A percentile compares a stretch with the other conserved stretches of the same genome.
Conservation (phyloP, 140 eudicot genomes). For the Anethum foeniculum region DNA sequence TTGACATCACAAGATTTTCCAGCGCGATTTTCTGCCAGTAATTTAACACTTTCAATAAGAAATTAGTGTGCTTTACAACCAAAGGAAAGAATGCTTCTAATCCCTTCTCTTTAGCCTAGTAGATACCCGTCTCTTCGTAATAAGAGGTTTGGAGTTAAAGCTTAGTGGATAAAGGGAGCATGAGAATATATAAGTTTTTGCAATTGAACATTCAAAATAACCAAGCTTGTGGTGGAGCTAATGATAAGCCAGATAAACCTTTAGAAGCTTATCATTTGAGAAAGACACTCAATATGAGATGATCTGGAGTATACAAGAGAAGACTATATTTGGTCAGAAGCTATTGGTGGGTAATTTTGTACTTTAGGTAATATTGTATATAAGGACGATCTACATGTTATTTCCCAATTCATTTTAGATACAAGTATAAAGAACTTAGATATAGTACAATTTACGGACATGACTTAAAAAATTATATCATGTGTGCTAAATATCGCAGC, state of each 20-base stretch:
- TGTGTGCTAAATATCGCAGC: not conserved
- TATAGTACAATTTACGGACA: not conserved
- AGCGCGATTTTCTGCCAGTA: constrained; percentile 71
- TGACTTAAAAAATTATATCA: not conserved
- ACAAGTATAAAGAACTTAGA: not conserved
- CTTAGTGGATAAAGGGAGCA: not conserved
- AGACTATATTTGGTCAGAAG: no score
- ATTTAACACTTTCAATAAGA: not conserved
- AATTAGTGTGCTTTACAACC: not conserved
- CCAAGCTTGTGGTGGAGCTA: not conserved
- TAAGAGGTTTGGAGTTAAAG: not conserved
- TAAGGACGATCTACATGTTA: not conserved
- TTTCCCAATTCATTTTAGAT: not conserved
- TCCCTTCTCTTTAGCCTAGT: not conserved
- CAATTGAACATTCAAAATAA: not conserved
- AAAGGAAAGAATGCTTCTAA: not conserved
- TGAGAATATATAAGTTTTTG: not conserved
- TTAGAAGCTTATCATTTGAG: not conserved
- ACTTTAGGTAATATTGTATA: not conserved
- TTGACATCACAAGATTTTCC: constrained; percentile 75
- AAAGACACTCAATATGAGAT: not conserved
- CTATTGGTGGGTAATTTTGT: not conserved
- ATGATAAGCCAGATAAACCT: not conserved
- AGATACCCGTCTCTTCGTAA: not conserved
- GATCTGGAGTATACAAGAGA: not conserved